Conservation (phyloP, 192 early-diverging fungal genomes). For the Chytriomyces sp. region DNA sequence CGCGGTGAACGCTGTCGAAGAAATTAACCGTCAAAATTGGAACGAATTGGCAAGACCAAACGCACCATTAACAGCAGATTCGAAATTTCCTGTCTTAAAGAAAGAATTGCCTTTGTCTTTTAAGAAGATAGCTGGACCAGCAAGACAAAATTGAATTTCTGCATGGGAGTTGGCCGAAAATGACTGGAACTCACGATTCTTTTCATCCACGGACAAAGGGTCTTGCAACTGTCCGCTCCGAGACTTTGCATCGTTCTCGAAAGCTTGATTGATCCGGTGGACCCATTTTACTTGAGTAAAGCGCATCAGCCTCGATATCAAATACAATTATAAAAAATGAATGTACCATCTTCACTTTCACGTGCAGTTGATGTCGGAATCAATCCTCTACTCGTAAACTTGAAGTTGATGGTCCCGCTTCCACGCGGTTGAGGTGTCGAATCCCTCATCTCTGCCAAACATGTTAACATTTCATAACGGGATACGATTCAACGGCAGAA, state of each 20-base stretch:
- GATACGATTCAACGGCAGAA: constrained; percentile 2
- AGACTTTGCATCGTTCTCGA: constrained; percentile 18
- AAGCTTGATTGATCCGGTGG: constrained; percentile 41
- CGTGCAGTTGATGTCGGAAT: constrained; percentile 53
- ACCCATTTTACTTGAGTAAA: constrained; percentile 41
- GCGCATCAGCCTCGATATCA: too few relatives aligned
- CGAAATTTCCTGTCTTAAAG: constrained; percentile 63
- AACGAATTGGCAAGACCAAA: not conserved
- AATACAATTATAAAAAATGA: not conserved
- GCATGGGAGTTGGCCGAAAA: not conserved
- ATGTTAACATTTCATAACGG: not conserved
- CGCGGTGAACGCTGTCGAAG: constrained; percentile 56
- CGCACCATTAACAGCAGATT: constrained; percentile 61
- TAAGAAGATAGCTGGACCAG: constrained; percentile 38
- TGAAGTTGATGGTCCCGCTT: constrained; percentile 33
- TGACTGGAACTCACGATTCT: constrained; percentile 33
- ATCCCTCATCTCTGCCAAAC: constrained; percentile 28
- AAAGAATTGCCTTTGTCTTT: constrained; percentile 72
- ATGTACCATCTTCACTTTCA: constrained; percentile 57
- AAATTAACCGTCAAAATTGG: not conserved
- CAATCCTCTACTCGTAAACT: constrained; percentile 47
- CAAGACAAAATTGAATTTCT: not conserved
- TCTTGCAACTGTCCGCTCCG: constrained; percentile 8
- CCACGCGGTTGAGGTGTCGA: constrained; percentile 25
- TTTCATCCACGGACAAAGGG: constrained; percentile 19